Percentiles rank a stretch among this genome's conserved stretches.
phyloP scores from a whole-genome alignment of 768 basidiomycete species.

The Termitomyces sp. region DNA sequence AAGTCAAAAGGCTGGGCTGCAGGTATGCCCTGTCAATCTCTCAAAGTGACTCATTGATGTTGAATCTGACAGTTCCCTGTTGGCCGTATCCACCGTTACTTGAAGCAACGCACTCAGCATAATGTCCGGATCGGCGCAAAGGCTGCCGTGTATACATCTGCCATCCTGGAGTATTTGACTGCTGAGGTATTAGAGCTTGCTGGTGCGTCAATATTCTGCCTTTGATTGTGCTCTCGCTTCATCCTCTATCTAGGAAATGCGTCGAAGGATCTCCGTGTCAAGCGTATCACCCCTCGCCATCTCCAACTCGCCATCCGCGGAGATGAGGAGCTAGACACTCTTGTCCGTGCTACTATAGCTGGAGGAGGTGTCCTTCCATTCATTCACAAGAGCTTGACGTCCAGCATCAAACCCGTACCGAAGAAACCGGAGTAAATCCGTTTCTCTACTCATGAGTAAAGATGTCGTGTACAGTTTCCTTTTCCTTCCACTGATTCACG shows the following conservation, averaged over 20 bases:
- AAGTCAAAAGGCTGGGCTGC: constrained; percentile 83
- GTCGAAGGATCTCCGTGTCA: constrained; percentile 94
- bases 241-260: constrained; percentile 66
- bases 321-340: constrained; percentile 94
- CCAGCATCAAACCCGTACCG: constrained; percentile 35
- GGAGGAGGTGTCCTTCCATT: constrained; percentile 85
- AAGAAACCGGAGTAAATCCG: constrained; percentile 37
- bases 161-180: constrained; percentile 93
- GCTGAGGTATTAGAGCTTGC: constrained; percentile 96
- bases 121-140: constrained; percentile 97
- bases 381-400: constrained; percentile 80
- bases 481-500: not conserved
- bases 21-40: constrained; percentile 39
- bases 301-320: constrained; percentile 94
- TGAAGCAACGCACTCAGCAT: constrained; percentile 89
- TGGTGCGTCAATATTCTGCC: constrained; percentile 43
- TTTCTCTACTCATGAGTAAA: not conserved
- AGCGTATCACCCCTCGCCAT: constrained; percentile 95
- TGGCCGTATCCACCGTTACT: constrained; percentile 94
- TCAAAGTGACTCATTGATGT: not conserved
- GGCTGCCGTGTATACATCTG: constrained; percentile 94
- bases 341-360: constrained; percentile 92
- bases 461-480: not conserved
- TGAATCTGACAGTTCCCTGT: constrained; percentile 82
- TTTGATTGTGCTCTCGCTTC: not conserved